Conservation (phyloP, 345 rosid species). For the Salix udensis region DNA sequence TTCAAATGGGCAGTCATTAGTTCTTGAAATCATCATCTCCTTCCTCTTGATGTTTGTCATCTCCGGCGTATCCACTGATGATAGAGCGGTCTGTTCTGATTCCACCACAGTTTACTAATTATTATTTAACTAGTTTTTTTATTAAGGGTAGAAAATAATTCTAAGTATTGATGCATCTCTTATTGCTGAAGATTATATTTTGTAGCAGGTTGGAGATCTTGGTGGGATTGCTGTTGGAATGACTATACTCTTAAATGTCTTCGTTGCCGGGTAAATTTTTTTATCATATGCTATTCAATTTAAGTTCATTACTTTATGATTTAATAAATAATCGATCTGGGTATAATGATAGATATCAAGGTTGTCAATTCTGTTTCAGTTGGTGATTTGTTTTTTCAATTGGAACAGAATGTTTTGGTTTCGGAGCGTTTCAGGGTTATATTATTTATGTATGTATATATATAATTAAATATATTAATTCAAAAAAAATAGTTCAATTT, state of each 20-base stretch:
- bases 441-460: no score
- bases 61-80: constrained; percentile 46
- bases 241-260: constrained; percentile 54
- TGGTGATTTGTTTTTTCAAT: no score
- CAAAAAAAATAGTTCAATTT: no score
- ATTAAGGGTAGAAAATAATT: not conserved
- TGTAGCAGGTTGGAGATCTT: constrained; percentile 36
- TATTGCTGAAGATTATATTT: not conserved
- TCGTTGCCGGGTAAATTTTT: constrained; percentile 50
- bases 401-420: not conserved
- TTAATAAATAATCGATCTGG: no score
- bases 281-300: no score
- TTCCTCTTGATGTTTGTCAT: constrained; percentile 69
- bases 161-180: not conserved
- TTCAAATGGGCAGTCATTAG: constrained; percentile 46
- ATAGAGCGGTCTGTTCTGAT: constrained; percentile 38
- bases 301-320: no score
- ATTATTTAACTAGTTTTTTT: not conserved
- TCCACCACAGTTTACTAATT: not conserved
- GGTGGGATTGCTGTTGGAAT: constrained; percentile 59
- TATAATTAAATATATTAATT: no score
- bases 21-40: constrained; percentile 53
- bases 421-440: no score
- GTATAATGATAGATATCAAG: no score
- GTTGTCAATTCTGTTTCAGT: no score